Evolutionary conservation across 495 filamentous ascomycete genomes (phyloP).

Genomic region (Lasiosphaeria miniovina): DNA sequence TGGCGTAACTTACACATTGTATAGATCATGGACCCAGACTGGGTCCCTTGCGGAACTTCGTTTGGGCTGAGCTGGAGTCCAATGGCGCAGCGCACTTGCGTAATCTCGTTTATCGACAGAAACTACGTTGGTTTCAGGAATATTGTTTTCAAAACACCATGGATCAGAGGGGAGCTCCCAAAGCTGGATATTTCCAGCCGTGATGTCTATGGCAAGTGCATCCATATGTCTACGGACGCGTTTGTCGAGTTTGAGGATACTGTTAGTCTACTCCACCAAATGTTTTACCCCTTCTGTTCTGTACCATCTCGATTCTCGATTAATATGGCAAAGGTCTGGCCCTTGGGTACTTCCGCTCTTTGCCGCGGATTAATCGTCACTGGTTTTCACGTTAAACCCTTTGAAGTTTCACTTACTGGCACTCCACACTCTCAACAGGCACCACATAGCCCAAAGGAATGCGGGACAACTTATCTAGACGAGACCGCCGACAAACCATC

Average conservation of each 20-base stretch:
- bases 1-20: not conserved
- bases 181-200: constrained; percentile 25
- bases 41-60: constrained; percentile 37
- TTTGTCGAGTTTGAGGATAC: constrained; percentile 48
- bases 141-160: constrained; percentile 30
- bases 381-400: constrained; percentile 34
- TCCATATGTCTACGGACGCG: constrained; percentile 41
- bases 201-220: constrained; percentile 38
- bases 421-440: not conserved
- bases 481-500: constrained; percentile 8
- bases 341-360: constrained; percentile 18
- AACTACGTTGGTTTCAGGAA: constrained; percentile 47
- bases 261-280: constrained; percentile 21
- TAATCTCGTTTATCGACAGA: constrained; percentile 39
- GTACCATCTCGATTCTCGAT: not conserved
- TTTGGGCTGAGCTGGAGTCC: constrained; percentile 46
- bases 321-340: constrained; percentile 38
- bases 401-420: constrained; percentile 36
- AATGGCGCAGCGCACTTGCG: constrained; percentile 37
- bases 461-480: constrained; percentile 36
- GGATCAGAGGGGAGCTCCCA: constrained; percentile 22
- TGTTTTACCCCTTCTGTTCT: not conserved
- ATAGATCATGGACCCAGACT: constrained; percentile 39
- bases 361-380: constrained; percentile 45
- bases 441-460: constrained; percentile 34